phyloP scores from a whole-genome alignment of 495 filamentous ascomycete genomes.

The Hypoxylon subgilvum region DNA sequence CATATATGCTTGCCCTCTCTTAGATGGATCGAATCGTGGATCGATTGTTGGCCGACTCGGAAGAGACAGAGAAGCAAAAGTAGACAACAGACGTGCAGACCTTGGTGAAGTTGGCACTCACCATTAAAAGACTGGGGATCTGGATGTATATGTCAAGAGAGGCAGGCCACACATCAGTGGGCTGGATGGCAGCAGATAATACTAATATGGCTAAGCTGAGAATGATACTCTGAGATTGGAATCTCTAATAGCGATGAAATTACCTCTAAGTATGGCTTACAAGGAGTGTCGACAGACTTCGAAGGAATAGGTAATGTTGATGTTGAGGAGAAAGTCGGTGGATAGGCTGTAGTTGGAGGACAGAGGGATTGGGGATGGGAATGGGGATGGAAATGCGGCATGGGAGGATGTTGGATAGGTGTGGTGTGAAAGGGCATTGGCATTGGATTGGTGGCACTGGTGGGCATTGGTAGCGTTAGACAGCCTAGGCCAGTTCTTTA shows the following conservation, averaged over 20 bases:
- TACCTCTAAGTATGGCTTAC: no score
- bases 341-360: conserved; percentile 22
- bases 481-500: conserved; percentile 23
- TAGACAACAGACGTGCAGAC: no score
- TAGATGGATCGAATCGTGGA: no score
- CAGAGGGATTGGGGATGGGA: neutral
- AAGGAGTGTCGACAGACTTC: no score
- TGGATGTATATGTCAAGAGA: conserved; percentile 6
- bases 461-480: no score
- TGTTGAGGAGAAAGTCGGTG: conserved; percentile 8
- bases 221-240: no score
- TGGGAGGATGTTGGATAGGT: conserved; percentile 8
- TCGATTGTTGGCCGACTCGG: no score
- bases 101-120: conserved; percentile 12
- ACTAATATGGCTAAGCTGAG: neutral
- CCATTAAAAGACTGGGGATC: conserved; percentile 30
- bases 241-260: no score
- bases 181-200: conserved; percentile 13
- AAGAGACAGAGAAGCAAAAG: no score
- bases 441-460: neutral
- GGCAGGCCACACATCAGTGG: conserved; percentile 13
- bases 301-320: no score
- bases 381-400: conserved; percentile 19
- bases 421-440: conserved; percentile 23
- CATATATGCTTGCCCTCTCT: no score